phyloP scores from a whole-genome alignment of 345 rosid species.

The Eucalyptus camaldulensis region DNA sequence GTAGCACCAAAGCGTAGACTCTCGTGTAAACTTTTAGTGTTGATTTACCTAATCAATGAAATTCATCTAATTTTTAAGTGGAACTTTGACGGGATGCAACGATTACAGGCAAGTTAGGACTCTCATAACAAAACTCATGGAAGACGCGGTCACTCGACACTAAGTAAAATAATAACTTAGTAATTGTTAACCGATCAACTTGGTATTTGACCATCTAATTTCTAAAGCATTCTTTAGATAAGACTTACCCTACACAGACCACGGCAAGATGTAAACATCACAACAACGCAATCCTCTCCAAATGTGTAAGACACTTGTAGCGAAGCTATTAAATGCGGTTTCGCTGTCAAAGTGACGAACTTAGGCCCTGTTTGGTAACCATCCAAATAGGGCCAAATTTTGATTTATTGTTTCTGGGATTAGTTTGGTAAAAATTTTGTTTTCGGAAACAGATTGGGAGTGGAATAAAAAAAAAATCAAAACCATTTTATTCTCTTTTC shows the following conservation, averaged over 20 bases:
- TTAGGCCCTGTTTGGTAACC: no score
- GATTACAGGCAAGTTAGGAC: background rate
- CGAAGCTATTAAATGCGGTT: background rate
- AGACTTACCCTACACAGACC: background rate
- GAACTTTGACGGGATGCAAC: background rate
- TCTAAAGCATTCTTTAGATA: background rate
- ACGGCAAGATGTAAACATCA: no score
- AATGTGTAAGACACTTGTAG: background rate
- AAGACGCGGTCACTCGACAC: background rate
- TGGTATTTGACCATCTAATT: background rate
- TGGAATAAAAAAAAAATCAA: no score
- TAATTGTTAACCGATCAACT: background rate
- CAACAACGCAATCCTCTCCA: background rate
- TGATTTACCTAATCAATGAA: background rate
- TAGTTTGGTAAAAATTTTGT: no score
- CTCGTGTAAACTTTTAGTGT: background rate
- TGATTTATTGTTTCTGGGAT: no score
- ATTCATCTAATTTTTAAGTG: background rate
- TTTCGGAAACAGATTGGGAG: fast-evolving
- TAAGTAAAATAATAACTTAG: background rate
- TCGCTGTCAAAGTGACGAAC: no score
- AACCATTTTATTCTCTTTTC: no score
- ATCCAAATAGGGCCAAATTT: no score
- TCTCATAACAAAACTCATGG: background rate
- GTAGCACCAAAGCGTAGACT: background rate